Percentiles rank a stretch among this genome's conserved stretches.
Conservation (phyloP, 305 asterid genomes). For the Fraxinus floribunda region DNA sequence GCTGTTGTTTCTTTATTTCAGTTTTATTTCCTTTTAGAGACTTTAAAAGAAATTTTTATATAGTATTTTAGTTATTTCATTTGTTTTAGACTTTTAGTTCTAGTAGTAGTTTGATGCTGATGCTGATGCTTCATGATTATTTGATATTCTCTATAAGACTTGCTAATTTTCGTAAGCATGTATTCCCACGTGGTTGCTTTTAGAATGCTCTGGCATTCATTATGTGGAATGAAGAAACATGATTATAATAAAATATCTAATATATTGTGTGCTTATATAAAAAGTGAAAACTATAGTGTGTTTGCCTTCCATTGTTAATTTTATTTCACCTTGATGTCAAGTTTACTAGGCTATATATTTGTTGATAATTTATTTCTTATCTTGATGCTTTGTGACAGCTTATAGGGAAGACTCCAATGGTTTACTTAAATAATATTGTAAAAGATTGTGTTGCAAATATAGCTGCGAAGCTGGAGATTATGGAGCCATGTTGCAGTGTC, state of each 20-base stretch:
- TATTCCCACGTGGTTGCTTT: background rate
- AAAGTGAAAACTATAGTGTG: background rate
- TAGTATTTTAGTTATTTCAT: background rate
- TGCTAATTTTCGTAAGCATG: background rate
- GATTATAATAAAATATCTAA: background rate
- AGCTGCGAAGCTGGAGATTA: slow-evolving; percentile 94
- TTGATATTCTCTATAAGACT: background rate
- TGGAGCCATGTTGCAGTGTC: slow-evolving; percentile 99
- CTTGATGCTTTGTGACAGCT: slow-evolving; percentile 51
- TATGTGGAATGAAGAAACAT: background rate
- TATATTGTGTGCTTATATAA: background rate
- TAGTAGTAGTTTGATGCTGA: background rate
- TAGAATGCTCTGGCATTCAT: background rate
- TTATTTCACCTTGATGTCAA: background rate
- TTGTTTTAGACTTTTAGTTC: background rate
- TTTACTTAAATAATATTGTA: slow-evolving; percentile 76
- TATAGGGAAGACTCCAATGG: slow-evolving; percentile 97
- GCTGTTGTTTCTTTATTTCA: background rate
- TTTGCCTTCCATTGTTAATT: background rate
- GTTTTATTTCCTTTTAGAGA: background rate
- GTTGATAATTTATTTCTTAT: background rate
- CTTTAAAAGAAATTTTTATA: background rate
- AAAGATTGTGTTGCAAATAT: slow-evolving; percentile 87
- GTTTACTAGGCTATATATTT: background rate
- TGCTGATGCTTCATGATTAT: background rate